phyloP scores from a whole-genome alignment of 176 grass and related monocot genomes.

The Oryza brachyantha region DNA sequence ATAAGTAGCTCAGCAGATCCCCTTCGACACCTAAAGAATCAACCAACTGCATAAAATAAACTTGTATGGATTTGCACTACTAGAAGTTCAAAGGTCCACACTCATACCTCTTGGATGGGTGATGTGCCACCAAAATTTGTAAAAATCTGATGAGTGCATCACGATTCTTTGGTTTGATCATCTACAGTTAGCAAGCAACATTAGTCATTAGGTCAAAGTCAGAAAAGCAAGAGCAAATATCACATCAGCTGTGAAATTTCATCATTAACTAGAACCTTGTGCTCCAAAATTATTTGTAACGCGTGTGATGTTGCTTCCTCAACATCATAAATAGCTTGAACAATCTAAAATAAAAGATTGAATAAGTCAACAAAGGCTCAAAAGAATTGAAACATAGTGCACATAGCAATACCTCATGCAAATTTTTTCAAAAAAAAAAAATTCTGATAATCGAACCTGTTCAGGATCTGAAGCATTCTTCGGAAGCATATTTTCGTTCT shows the following conservation, averaged over 20 bases:
- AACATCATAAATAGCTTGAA: conserved; percentile 82
- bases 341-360: conserved; percentile 52
- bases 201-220: conserved; percentile 19
- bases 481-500: conserved; percentile 74
- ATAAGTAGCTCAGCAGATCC: conserved; percentile 88
- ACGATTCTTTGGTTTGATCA: conserved; percentile 78
- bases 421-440: conserved; percentile 17
- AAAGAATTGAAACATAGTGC: background rate
- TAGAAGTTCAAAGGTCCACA: conserved; percentile 21
- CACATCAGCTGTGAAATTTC: conserved; percentile 4
- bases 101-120: conserved; percentile 92
- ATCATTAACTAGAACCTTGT: conserved; percentile 65
- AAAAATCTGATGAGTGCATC: conserved; percentile 79
- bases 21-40: conserved; percentile 66
- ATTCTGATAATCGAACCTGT: conserved; percentile 44
- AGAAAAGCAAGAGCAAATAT: conserved; percentile 3
- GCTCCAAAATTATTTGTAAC: conserved; percentile 82
- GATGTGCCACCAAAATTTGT: conserved; percentile 91
- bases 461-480: conserved; percentile 74
- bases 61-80: conserved; percentile 7
- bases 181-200: conserved; percentile 55
- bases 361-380: conserved; percentile 28
- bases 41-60: conserved; percentile 10
- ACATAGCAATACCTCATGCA: background rate
- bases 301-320: conserved; percentile 91